phyloP scores from a whole-genome alignment of 495 filamentous ascomycete genomes.

The Physcia stellaris region DNA sequence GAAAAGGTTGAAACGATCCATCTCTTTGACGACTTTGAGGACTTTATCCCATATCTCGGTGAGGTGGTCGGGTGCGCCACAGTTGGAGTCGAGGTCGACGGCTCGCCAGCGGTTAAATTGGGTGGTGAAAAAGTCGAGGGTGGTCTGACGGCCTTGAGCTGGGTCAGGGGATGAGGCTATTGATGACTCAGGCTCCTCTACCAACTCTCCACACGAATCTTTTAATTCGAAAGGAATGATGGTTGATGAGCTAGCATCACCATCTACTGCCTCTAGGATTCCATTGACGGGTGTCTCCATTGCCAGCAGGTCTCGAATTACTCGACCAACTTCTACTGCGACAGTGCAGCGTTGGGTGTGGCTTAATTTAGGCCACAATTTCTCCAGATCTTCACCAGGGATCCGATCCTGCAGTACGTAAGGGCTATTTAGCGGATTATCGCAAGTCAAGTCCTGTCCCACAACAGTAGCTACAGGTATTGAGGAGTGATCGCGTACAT shows the following conservation, averaged over 20 bases:
- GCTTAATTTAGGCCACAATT: conserved; percentile 5
- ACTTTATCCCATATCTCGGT: conserved; percentile 2
- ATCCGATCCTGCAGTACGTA: conserved; percentile 11
- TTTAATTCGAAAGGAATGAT: conserved; percentile 10
- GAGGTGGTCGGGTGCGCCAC: not conserved
- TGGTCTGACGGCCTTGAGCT: too few species aligned
- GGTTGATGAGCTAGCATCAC: not conserved
- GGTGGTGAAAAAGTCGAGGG: not conserved
- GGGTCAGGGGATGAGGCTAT: not conserved
- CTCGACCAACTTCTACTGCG: not conserved
- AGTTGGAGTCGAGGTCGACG: not conserved
- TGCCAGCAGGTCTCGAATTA: conserved; percentile 1
- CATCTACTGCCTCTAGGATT: not conserved
- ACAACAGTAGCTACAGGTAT: conserved; percentile 4
- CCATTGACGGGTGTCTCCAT: conserved; percentile 6
- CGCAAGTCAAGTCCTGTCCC: conserved; percentile 1
- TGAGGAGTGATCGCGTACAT: conserved; percentile 3
- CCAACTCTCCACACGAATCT: not conserved
- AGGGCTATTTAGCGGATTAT: conserved; percentile 8
- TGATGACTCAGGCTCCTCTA: not conserved
- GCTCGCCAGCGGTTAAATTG: not conserved
- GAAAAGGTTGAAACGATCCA: conserved; percentile 4
- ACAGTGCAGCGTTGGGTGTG: conserved; percentile 7
- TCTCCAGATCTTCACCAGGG: conserved; percentile 5
- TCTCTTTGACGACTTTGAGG: conserved; percentile 4